Evolutionary conservation across 768 basidiomycete species (phyloP).

Genomic region (Boletus subparvulus): DNA sequence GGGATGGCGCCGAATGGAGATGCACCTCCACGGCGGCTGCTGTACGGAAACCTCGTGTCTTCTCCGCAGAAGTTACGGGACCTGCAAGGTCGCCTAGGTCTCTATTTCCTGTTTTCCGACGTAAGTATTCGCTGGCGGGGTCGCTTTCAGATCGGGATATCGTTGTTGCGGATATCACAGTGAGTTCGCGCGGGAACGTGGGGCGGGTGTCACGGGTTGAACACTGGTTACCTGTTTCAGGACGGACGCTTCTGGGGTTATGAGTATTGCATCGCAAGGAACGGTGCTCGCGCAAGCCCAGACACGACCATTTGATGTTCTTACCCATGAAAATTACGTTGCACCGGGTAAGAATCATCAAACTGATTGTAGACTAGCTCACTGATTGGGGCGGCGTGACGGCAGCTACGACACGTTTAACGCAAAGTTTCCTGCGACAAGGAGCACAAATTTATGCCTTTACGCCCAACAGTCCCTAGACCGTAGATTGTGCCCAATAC

Average conservation of each 20-base stretch:
- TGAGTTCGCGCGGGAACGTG: slow-evolving; percentile 40
- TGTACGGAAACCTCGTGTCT: slow-evolving; percentile 86
- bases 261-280: slow-evolving; percentile 57
- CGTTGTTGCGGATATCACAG: slow-evolving; percentile 73
- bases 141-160: slow-evolving; percentile 71
- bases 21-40: slow-evolving; percentile 52
- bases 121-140: slow-evolving; percentile 82
- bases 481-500: slow-evolving; percentile 20
- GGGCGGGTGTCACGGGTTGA: slow-evolving; percentile 11
- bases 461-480: slow-evolving; percentile 39
- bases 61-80: slow-evolving; percentile 79
- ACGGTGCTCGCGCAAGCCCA: slow-evolving; percentile 67
- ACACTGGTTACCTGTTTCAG: slow-evolving; percentile 30
- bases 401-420: slow-evolving; percentile 50
- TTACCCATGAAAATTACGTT: slow-evolving; percentile 68
- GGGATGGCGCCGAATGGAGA: slow-evolving; percentile 50
- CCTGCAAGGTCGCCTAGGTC: slow-evolving; percentile 73
- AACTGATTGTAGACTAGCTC: slow-evolving; percentile 17
- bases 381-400: slow-evolving; percentile 17
- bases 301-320: slow-evolving; percentile 77
- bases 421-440: slow-evolving; percentile 57
- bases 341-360: slow-evolving; percentile 65
- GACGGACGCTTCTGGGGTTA: slow-evolving; percentile 49
- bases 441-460: slow-evolving; percentile 57
- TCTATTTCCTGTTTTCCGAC: slow-evolving; percentile 90